These are phyloP conservation scores for Suillus subaureus DNA, from an alignment of 768 basidiomycete species.

Conservation along the genomic window DNA sequence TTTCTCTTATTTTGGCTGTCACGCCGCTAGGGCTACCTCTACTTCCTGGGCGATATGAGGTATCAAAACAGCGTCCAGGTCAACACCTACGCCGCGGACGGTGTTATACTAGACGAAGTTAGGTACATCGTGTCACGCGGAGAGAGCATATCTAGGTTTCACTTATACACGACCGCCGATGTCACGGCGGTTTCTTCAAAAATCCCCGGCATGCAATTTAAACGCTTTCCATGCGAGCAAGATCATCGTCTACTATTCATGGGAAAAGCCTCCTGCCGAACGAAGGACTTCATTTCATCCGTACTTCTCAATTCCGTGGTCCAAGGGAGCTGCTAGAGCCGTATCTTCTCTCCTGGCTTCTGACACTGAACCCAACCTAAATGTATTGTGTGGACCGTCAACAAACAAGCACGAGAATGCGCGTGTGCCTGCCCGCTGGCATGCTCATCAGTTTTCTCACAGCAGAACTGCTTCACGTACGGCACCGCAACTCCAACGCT, in stretches of 20 bases:
- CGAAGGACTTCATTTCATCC: background rate
- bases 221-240: background rate
- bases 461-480: too few relatives aligned
- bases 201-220: background rate
- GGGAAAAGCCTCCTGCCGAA: constrained; percentile 5
- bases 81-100: background rate
- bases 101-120: background rate
- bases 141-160: background rate
- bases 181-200: constrained; percentile 4
- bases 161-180: background rate
- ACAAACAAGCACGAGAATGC: background rate
- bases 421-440: background rate
- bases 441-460: constrained; percentile 1
- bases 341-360: too few relatives aligned
- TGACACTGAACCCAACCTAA: background rate
- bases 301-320: background rate
- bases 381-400: too few relatives aligned
- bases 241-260: background rate
- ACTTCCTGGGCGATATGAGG: constrained; percentile 1
- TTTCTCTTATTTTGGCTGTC: background rate
- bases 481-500: background rate
- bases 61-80: background rate
- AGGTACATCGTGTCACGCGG: background rate
- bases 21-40: background rate
- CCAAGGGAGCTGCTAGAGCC: background rate